phyloP scores from a whole-genome alignment of 768 basidiomycete species.

The Trametes sanguinea region DNA sequence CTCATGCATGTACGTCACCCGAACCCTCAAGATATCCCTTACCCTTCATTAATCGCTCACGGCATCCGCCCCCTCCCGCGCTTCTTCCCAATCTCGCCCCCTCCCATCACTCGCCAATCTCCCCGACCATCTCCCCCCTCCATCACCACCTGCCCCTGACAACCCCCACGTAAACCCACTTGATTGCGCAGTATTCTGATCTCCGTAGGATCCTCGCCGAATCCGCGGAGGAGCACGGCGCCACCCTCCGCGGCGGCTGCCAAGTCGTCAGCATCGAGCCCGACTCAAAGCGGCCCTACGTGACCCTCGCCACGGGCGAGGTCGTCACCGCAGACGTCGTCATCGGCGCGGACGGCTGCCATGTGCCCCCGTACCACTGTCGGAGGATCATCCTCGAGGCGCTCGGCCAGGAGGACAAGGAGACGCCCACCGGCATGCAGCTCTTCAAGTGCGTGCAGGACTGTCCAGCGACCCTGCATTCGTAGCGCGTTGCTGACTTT shows the following conservation, averaged over 20 bases:
- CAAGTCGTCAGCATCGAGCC: conserved; percentile 20
- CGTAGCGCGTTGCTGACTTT: background rate
- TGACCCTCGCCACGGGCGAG: conserved; percentile 30
- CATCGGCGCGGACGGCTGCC: conserved; percentile 31
- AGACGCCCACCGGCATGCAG: conserved; percentile 13
- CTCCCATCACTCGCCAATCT: background rate
- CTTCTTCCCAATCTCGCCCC: background rate
- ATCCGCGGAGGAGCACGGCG: conserved; percentile 24
- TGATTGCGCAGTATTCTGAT: conserved; percentile 29
- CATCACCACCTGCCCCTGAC: too few species aligned
- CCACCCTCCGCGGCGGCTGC: conserved; percentile 21
- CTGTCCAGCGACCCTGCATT: background rate
- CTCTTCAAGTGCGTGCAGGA: conserved; percentile 23
- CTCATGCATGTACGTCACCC: conserved; percentile 46
- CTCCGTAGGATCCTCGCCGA: conserved; percentile 32
- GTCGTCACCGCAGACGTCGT: conserved; percentile 32
- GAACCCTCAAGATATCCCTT: background rate
- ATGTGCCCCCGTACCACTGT: conserved; percentile 4
- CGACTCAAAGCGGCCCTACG: conserved; percentile 21
- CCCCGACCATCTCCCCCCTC: background rate
- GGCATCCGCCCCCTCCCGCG: background rate
- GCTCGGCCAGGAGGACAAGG: conserved; percentile 10
- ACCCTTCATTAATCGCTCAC: background rate
- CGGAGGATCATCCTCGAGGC: conserved; percentile 18
- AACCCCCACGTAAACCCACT: too few species aligned